phyloP scores from a whole-genome alignment of 495 filamentous ascomycete species.

The Hypoxylon crocopeplum region DNA sequence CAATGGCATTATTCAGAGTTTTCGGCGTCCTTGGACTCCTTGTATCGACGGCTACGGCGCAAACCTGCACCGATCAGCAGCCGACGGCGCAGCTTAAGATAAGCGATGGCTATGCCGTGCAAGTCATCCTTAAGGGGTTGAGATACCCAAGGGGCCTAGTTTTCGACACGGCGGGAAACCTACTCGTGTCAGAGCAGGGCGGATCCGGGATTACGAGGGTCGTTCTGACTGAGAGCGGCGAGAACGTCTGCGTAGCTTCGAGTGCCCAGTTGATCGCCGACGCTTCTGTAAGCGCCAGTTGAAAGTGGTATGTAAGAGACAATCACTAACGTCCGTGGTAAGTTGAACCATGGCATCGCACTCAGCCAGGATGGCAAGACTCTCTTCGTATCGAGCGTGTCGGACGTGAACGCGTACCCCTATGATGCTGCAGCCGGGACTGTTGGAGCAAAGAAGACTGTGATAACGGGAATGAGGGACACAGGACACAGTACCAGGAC shows the following conservation, averaged over 20 bases:
- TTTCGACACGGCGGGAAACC: constrained; percentile 62
- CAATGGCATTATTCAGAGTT: constrained; percentile 6
- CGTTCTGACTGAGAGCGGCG: constrained; percentile 55
- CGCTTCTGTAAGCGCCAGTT: constrained; percentile 43
- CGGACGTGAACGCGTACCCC: constrained; percentile 61
- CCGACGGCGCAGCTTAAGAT: constrained; percentile 45
- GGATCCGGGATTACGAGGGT: constrained; percentile 55
- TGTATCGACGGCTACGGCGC: constrained; percentile 3
- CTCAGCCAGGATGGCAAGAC: constrained; percentile 66
- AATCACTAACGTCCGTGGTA: background rate
- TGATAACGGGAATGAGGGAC: constrained; percentile 62
- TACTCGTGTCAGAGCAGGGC: constrained; percentile 62
- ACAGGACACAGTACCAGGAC: constrained; percentile 62
- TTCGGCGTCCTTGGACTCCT: constrained; percentile 16
- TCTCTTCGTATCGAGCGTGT: constrained; percentile 63
- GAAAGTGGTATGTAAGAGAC: background rate
- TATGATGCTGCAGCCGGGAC: constrained; percentile 59
- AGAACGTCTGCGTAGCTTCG: constrained; percentile 53
- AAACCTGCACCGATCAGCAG: constrained; percentile 13
- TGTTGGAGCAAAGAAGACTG: constrained; percentile 49
- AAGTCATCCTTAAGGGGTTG: constrained; percentile 59
- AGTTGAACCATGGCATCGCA: constrained; percentile 70
- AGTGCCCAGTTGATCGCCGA: constrained; percentile 49
- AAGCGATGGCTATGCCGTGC: constrained; percentile 58
- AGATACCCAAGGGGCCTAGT: constrained; percentile 58